Evolutionary conservation across 371 early-diverging fungal species (phyloP), one percentile per base, ranked within the genome.

Genomic region (Lichtheimia hyalospora): DNA sequence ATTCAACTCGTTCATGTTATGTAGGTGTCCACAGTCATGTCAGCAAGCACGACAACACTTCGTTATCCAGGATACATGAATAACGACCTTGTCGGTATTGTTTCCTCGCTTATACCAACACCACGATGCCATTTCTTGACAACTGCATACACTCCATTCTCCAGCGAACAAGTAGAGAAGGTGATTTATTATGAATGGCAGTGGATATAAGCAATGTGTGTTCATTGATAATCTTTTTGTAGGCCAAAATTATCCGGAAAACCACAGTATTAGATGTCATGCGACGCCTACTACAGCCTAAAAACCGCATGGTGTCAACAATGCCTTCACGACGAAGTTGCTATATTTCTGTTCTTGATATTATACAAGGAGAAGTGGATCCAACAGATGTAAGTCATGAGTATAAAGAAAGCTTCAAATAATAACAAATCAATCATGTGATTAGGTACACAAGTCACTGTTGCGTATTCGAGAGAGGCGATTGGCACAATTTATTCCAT

Each of bases 51-150:
- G n/a, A 91, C 93, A 4, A 98, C 99, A 7, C 74, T 99, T 28
- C 86, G 99, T 56, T 99, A 98, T 83, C 99, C 99, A 8, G 94
- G 96, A 51, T 98, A 99, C 74, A 97, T 98, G 96, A 98, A 98
- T 79, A 97, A 97, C 69, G 99, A 99, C 71, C 81, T 97, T 28
- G 92, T 94, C 6, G 93, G 98, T 54, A 88, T 99, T 69, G 84
- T 98, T 5, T 92, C 97, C 1, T 92, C 95, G 1, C 82, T 98
- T 49, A 95, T 99, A 56, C 99, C 99, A 0, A 94, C 97, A 14
- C 93, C 95, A 5, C 84, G 94, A 50, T 96, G 99, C 68, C 99
- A 99, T 75, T 99, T 92, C 78, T 76, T 99, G 49, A 91, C 91
- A 57, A 99, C 99, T 2, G 89, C 95, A 13, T 99, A 99, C 73